Evolutionary conservation across 768 basidiomycete genomes (phyloP).

Genomic region (Pholiota microspora): DNA sequence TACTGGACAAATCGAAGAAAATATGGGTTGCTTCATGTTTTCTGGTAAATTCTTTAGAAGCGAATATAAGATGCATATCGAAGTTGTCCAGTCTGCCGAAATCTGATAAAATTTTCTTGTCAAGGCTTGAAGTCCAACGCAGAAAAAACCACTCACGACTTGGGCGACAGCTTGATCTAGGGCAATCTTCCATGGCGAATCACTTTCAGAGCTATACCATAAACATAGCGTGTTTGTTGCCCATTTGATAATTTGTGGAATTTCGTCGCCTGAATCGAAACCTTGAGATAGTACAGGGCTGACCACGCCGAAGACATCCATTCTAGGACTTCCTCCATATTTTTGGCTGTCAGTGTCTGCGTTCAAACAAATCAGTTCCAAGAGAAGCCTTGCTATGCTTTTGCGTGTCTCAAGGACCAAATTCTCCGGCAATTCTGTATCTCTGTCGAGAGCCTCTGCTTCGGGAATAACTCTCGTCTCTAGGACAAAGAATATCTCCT

Average conservation of each 20-base stretch:
- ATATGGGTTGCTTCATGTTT: slow-evolving; percentile 40
- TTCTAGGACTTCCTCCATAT: slow-evolving; percentile 8
- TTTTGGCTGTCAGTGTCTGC: slow-evolving; percentile 1
- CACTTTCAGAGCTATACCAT: slow-evolving; percentile 20
- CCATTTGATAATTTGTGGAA: slow-evolving; percentile 17
- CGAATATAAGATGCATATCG: slow-evolving; percentile 38
- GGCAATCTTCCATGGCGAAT: slow-evolving; percentile 19
- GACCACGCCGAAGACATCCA: slow-evolving; percentile 20
- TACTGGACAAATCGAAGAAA: slow-evolving; percentile 40
- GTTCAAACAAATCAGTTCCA: slow-evolving; percentile 32
- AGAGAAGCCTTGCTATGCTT: slow-evolving; percentile 38
- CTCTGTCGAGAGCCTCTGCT: slow-evolving; percentile 35
- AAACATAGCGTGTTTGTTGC: slow-evolving; percentile 14
- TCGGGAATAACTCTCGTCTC: slow-evolving; percentile 50
- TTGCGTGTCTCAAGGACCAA: slow-evolving; percentile 32
- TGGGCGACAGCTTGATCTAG: slow-evolving; percentile 21
- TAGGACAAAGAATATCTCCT: slow-evolving; percentile 34
- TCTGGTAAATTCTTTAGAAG: slow-evolving; percentile 45
- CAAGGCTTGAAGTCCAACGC: too few species aligned
- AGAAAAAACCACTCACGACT: slow-evolving; percentile 23
- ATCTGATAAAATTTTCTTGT: slow-evolving; percentile 12
- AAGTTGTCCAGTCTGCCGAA: slow-evolving; percentile 39
- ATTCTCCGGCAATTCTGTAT: slow-evolving; percentile 12
- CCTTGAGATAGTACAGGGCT: not conserved
- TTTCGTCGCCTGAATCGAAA: not conserved